Conservation (phyloP, 352 stramenopile species). For the Phytophthora tentaculata region DNA sequence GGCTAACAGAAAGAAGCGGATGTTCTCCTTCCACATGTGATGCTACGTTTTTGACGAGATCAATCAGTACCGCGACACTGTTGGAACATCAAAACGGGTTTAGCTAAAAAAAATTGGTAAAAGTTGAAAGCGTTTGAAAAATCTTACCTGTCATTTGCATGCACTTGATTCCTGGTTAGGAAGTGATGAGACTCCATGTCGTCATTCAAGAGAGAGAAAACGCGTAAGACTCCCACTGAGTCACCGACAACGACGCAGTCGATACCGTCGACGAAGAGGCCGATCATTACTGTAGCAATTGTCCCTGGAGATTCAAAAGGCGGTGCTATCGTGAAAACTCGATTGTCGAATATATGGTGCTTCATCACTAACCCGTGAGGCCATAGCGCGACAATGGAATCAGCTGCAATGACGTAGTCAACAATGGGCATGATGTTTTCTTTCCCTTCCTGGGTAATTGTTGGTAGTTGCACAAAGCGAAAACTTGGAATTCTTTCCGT, state of each 20-base stretch:
- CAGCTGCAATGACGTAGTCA: constrained; percentile 30
- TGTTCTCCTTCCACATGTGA: background rate
- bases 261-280: constrained; percentile 11
- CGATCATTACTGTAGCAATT: constrained; percentile 27
- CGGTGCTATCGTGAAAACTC: constrained; percentile 30
- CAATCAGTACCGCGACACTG: constrained; percentile 25
- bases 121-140: background rate
- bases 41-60: constrained; percentile 13
- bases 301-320: constrained; percentile 15
- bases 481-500: constrained; percentile 23
- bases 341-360: constrained; percentile 39
- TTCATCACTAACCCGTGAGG: constrained; percentile 40
- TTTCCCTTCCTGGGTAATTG: background rate
- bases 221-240: constrained; percentile 20
- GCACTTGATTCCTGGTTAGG: constrained; percentile 28
- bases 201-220: constrained; percentile 19
- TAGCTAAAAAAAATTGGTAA: background rate
- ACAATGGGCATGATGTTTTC: constrained; percentile 16
- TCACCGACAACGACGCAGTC: constrained; percentile 28
- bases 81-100: background rate
- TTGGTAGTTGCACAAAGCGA: constrained; percentile 24
- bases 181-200: background rate
- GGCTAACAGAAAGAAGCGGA: constrained; percentile 42
- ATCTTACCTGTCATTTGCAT: constrained; percentile 35
- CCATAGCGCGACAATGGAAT: constrained; percentile 40